A percentile compares a stretch with the other conserved stretches of the same genome.
Conservation (phyloP, 495 filamentous ascomycete genomes). For the Pyronema omphalodes region DNA sequence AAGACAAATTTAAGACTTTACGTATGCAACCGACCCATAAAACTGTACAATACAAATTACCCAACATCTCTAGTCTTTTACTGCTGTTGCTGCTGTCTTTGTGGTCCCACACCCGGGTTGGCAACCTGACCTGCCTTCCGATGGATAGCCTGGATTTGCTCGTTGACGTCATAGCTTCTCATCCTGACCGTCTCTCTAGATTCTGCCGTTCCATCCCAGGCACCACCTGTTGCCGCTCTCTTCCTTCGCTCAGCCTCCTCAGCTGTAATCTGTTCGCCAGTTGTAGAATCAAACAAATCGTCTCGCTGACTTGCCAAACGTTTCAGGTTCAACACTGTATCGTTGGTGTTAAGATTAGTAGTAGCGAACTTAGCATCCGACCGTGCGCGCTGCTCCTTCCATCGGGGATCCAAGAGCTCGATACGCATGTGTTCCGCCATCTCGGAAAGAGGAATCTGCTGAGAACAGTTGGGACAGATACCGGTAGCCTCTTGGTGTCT, state of each 20-base stretch:
- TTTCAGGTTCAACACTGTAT: slow-evolving; percentile 88
- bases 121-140: slow-evolving; percentile 36
- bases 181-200: slow-evolving; percentile 37
- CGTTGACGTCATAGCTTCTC: slow-evolving; percentile 47
- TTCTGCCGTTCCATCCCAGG: slow-evolving; percentile 46
- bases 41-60: too few species aligned
- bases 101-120: slow-evolving; percentile 22
- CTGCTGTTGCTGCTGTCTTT: slow-evolving; percentile 9
- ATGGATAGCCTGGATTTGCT: slow-evolving; percentile 51
- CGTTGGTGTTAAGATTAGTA: slow-evolving; percentile 68
- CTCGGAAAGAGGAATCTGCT: slow-evolving; percentile 69
- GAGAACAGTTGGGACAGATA: slow-evolving; percentile 84
- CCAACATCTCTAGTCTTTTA: too few species aligned
- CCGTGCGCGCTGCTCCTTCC: slow-evolving; percentile 89
- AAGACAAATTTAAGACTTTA: too few species aligned
- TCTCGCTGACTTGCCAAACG: slow-evolving; percentile 81
- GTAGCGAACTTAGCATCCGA: slow-evolving; percentile 65
- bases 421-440: slow-evolving; percentile 90
- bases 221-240: slow-evolving; percentile 38
- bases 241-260: slow-evolving; percentile 66
- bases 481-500: slow-evolving; percentile 45
- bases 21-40: too few species aligned
- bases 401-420: slow-evolving; percentile 83
- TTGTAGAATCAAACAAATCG: slow-evolving; percentile 73
- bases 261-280: slow-evolving; percentile 44